Percentiles rank a stretch among this genome's conserved stretches.
phyloP scores from a whole-genome alignment of 306 rosid species.

The Arachis stenosperma region DNA sequence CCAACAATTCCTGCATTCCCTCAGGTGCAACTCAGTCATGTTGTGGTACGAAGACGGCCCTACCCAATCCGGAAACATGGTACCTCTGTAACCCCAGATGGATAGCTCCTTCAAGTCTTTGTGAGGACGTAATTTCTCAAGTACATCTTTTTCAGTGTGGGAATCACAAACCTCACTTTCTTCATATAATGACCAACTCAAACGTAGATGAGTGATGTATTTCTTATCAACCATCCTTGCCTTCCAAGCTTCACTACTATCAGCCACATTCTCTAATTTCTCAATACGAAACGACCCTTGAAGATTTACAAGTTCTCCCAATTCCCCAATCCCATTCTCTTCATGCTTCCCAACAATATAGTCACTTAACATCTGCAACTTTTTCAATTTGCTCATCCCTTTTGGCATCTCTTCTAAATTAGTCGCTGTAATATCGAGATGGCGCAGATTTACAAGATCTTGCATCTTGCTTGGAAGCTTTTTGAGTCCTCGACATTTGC shows the following conservation, averaged over 20 bases:
- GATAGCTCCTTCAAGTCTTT: background rate
- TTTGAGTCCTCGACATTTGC: accelerated
- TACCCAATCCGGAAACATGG: background rate
- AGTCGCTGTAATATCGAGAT: background rate
- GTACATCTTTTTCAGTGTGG: background rate
- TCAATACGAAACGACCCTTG: background rate
- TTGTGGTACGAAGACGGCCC: background rate
- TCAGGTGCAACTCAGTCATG: background rate
- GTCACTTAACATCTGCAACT: background rate
- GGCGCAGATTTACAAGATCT: background rate
- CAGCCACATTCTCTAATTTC: background rate
- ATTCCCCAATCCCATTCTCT: background rate
- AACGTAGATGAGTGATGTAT: background rate
- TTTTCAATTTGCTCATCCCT: background rate
- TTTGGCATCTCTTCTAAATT: background rate
- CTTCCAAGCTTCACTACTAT: background rate
- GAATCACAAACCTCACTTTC: background rate
- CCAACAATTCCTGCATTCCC: background rate
- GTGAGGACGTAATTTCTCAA: background rate
- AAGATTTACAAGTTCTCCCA: background rate
- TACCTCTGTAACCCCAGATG: background rate
- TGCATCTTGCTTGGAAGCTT: background rate
- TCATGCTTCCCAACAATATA: background rate
- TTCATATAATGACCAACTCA: background rate
- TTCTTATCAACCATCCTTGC: background rate